Evolutionary conservation across 768 basidiomycete genomes (phyloP), one percentile per base, ranked within the genome.

Genomic region (Lepiota brunneoincarnata): DNA sequence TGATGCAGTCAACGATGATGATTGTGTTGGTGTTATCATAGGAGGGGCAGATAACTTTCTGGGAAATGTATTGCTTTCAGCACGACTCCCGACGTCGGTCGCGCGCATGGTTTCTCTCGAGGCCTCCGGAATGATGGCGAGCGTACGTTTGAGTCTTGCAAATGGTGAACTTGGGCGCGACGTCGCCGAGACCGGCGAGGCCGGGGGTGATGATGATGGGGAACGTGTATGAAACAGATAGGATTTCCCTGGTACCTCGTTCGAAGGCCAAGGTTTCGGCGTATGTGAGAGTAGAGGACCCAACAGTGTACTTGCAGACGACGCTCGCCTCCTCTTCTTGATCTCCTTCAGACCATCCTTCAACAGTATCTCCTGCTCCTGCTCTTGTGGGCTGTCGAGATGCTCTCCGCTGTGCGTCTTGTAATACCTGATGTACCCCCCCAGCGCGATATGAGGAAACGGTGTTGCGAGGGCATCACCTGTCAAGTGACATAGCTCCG

Each of bases 371-470:
- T 59, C 40, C 23, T 61, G n/a, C 11, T 31, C 38, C 31, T n/a
- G 46, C 12, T 38, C 36, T 17, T n/a, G 18, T n/a, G 24, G 20
- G 41, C 41, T 42, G 31, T n/a, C n/a, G n/a, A 10, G 7, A 10
- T 10, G 11, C 31, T 31, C 31, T 26, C 26, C 49, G 28, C 10
- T 59, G 49, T 63, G 60, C 12, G 56, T 57, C 40, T 62, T 59
- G 58, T 77, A 77, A 54, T 74, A 77, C 55, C 63, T 65, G 20
- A 58, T 69, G 61, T 77, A 77, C n/a, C 74, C 75, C 15, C 76
- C 76, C 20, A 64, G 60, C 2, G 69, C 64, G 26, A 77, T 71
- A 4, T 63, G 63, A 6, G 75, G 75, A 55, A 77, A 76, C 0
- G 75, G 74, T 18, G 63, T 66, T 31, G 44, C 53, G 23, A 54